These are phyloP conservation scores for Eruca vesicaria DNA, from an alignment of 441 rosid species.

Conservation along the genomic window DNA sequence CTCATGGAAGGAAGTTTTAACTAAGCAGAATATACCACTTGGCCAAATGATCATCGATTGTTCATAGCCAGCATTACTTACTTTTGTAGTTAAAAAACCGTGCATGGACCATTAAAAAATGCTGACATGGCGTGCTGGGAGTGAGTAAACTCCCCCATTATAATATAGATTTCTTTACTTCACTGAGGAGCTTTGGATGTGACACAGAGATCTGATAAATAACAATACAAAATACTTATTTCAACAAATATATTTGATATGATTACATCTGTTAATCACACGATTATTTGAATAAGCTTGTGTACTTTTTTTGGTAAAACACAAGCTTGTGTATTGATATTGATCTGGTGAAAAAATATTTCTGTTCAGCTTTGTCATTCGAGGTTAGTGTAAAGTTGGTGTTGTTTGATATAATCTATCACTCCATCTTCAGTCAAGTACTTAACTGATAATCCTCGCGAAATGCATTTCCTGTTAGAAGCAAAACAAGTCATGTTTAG, in stretches of 20 bases:
- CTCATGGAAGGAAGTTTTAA: too few relatives aligned
- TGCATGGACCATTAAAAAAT: too few relatives aligned
- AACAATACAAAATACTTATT: too few relatives aligned
- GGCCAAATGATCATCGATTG: too few relatives aligned
- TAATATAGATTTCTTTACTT: slow-evolving; percentile 6
- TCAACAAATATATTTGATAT: neutral
- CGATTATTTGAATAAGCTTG: neutral
- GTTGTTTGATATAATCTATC: slow-evolving; percentile 56
- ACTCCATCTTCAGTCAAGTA: slow-evolving; percentile 76
- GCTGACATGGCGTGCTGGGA: too few relatives aligned
- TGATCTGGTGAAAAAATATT: neutral
- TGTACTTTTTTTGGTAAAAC: too few relatives aligned
- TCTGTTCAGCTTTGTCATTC: slow-evolving; percentile 7
- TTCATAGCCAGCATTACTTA: too few relatives aligned
- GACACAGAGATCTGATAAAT: neutral
- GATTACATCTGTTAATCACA: slow-evolving; percentile 7
- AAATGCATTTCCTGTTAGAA: slow-evolving; percentile 68
- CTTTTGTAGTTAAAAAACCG: too few relatives aligned
- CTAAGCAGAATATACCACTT: too few relatives aligned
- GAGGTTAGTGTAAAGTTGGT: slow-evolving; percentile 41
- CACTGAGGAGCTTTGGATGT: neutral
- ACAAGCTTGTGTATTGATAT: neutral
- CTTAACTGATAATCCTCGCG: slow-evolving; percentile 69
- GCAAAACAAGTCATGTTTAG: neutral
- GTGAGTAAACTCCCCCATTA: too few relatives aligned